A percentile compares a stretch with the other conserved stretches of the same genome.
Conservation (phyloP, 2,329 filamentous ascomycete genomes). For the Penicillium verrucosum region DNA sequence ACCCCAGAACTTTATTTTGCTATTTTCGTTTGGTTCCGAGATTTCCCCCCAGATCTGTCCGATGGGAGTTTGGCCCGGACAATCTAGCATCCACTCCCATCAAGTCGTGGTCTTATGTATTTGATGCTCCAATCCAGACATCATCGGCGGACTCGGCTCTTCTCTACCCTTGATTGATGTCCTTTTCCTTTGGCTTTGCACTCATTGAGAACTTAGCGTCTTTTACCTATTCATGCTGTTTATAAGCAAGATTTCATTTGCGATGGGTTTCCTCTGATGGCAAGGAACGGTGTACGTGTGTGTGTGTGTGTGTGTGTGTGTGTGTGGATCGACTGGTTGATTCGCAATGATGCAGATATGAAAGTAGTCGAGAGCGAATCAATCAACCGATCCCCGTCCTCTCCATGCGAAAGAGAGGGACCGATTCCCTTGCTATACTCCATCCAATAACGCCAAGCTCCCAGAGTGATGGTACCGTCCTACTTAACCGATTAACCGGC, state of each 20-base stretch:
- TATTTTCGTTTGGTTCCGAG: background rate
- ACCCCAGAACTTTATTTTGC: background rate
- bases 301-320: background rate
- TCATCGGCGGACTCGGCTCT: background rate
- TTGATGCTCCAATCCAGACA: background rate
- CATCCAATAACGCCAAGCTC: background rate
- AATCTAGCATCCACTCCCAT: background rate
- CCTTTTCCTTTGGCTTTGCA: constrained; percentile 2
- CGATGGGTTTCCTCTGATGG: background rate
- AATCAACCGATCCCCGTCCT: background rate
- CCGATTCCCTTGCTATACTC: background rate
- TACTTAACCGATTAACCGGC: background rate
- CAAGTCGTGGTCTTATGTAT: background rate
- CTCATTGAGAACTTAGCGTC: constrained; percentile 10
- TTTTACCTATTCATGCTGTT: constrained; percentile 6
- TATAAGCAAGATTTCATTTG: constrained; percentile 6
- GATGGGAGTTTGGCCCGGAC: background rate
- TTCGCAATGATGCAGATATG: background rate
- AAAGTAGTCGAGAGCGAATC: background rate
- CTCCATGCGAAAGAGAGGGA: background rate
- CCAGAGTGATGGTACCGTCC: too few relatives aligned
- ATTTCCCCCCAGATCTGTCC: background rate
- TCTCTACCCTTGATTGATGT: background rate
- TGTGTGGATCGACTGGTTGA: background rate
- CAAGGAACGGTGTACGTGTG: background rate